Conservation (phyloP, 2,329 filamentous ascomycete species). For the Pseudopithomyces chartarum region DNA sequence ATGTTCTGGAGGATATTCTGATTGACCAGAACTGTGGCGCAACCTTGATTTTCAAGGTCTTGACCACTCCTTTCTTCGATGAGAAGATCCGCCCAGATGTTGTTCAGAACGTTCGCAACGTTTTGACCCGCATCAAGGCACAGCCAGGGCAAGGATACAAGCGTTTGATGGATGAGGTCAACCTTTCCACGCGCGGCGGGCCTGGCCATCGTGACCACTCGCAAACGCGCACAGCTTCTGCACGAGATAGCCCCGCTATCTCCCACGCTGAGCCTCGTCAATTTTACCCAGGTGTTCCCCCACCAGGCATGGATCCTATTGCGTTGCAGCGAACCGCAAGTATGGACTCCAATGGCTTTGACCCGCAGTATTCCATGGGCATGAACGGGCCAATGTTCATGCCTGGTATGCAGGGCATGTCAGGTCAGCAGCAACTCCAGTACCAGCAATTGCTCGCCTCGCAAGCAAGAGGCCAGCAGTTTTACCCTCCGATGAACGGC, state of each 20-base stretch:
- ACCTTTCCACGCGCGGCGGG: conserved; percentile 67
- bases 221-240: conserved; percentile 42
- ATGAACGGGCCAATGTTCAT: conserved; percentile 40
- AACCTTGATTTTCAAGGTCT: conserved; percentile 96
- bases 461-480: conserved; percentile 38
- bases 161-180: conserved; percentile 97
- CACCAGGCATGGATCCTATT: conserved; percentile 48
- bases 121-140: conserved; percentile 87
- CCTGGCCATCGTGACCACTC: conserved; percentile 45
- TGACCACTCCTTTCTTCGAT: conserved; percentile 97
- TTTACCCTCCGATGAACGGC: conserved; percentile 53
- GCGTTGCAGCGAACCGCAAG: conserved; percentile 53
- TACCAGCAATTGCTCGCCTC: conserved; percentile 62
- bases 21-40: conserved; percentile 90
- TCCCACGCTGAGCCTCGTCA: conserved; percentile 38
- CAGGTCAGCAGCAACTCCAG: conserved; percentile 57
- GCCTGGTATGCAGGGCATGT: conserved; percentile 47
- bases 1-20: conserved; percentile 86
- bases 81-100: conserved; percentile 87
- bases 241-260: conserved; percentile 39
- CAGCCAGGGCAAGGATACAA: conserved; percentile 97
- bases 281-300: conserved; percentile 43
- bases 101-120: conserved; percentile 87
- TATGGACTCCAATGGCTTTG: conserved; percentile 56
- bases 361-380: conserved; percentile 48